Evolutionary conservation across 1,139 yeast species (phyloP).

Genomic region (Sugiyamaella castrensis): DNA sequence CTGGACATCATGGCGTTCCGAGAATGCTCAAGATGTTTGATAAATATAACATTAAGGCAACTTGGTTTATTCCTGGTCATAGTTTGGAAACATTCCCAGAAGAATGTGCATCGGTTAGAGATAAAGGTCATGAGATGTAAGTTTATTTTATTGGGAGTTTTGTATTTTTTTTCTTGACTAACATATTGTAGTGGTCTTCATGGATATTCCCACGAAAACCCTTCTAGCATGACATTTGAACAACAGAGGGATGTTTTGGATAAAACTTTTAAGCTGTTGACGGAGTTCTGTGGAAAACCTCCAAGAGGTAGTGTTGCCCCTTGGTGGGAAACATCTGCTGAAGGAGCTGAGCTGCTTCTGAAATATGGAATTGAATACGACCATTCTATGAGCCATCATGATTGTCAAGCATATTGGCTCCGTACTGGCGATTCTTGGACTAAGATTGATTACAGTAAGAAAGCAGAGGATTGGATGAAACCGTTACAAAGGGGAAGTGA

Average conservation of each 20-base stretch:
- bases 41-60: slow-evolving; percentile 36
- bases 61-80: slow-evolving; percentile 39
- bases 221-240: slow-evolving; percentile 36
- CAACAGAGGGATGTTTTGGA: slow-evolving; percentile 37
- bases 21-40: slow-evolving; percentile 34
- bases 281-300: slow-evolving; percentile 36
- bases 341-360: slow-evolving; percentile 35
- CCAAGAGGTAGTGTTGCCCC: slow-evolving; percentile 38
- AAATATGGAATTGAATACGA: slow-evolving; percentile 36
- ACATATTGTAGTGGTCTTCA: slow-evolving; percentile 30
- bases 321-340: slow-evolving; percentile 38
- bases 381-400: slow-evolving; percentile 35
- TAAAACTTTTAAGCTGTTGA: slow-evolving; percentile 32
- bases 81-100: slow-evolving; percentile 39
- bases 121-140: slow-evolving; percentile 33
- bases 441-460: slow-evolving; percentile 35
- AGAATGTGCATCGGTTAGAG: slow-evolving; percentile 35
- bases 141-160: not conserved
- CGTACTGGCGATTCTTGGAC: slow-evolving; percentile 38
- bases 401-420: slow-evolving; percentile 38
- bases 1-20: slow-evolving; percentile 39
- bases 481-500: slow-evolving; percentile 34
- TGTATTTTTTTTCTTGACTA: slow-evolving; percentile 1
- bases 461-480: slow-evolving; percentile 38
- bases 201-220: slow-evolving; percentile 38